Percentiles rank a stretch among this genome's conserved stretches.
Evolutionary conservation across 257 asterid species (phyloP).

Genomic region (Ligustrum vulgare): DNA sequence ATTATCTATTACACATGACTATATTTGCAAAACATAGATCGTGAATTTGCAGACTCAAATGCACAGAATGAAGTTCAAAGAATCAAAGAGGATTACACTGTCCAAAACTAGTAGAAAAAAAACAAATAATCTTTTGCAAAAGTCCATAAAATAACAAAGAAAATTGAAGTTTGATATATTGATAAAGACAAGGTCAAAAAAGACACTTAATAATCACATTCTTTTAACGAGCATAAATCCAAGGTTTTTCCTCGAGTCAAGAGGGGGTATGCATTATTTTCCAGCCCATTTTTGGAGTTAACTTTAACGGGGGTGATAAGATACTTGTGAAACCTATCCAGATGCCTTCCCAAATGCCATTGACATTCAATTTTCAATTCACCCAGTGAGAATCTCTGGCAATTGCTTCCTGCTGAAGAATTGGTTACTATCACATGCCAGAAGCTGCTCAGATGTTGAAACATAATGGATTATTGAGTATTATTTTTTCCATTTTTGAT

Average conservation of each 20-base stretch:
- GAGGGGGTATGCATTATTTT: background rate
- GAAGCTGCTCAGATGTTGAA: no score
- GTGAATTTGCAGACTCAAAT: constrained; percentile 3
- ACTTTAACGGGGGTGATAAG: background rate
- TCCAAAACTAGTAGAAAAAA: background rate
- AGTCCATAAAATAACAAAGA: background rate
- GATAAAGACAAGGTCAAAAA: background rate
- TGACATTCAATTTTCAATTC: no score
- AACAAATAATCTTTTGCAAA: background rate
- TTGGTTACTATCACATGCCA: no score
- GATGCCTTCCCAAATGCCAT: no score
- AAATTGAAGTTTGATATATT: background rate
- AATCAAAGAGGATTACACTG: background rate
- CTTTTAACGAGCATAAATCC: background rate
- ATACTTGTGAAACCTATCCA: background rate
- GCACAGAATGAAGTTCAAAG: background rate
- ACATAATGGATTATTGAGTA: no score
- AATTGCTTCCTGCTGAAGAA: no score
- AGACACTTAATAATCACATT: background rate
- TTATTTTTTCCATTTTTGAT: no score
- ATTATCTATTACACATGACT: constrained; percentile 4
- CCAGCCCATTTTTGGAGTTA: background rate
- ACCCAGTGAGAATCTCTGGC: no score
- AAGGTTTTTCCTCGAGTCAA: background rate
- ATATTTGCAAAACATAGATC: background rate